Percentiles rank a stretch among this genome's conserved stretches.
phyloP scores from a whole-genome alignment of 2,329 filamentous ascomycete genomes.

The Capronia coronata region DNA sequence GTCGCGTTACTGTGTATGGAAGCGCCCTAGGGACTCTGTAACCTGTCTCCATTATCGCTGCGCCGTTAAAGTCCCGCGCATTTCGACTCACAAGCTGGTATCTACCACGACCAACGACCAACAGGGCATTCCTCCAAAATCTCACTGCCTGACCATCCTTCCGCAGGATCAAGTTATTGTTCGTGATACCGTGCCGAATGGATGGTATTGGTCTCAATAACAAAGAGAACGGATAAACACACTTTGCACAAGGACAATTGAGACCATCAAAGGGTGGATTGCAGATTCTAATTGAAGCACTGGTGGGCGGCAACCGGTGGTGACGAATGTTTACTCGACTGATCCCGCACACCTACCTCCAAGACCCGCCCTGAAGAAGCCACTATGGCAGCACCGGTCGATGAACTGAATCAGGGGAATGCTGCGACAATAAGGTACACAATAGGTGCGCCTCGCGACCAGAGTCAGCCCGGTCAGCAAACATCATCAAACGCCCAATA shows the following conservation, averaged over 20 bases:
- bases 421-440: constrained; percentile 23
- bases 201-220: background rate
- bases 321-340: constrained; percentile 14
- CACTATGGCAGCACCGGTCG: constrained; percentile 21
- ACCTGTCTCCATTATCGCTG: background rate
- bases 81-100: background rate
- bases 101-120: background rate
- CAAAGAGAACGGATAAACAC: constrained; percentile 7
- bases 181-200: constrained; percentile 8
- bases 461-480: constrained; percentile 14
- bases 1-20: constrained; percentile 6
- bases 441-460: constrained; percentile 19
- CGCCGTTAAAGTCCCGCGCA: background rate
- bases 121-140: too few species aligned
- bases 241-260: constrained; percentile 5
- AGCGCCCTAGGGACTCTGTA: background rate
- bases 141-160: constrained; percentile 3
- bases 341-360: constrained; percentile 14
- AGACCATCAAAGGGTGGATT: background rate
- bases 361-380: constrained; percentile 4
- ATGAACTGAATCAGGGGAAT: constrained; percentile 20
- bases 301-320: background rate
- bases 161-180: background rate
- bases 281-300: background rate
- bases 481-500: constrained; percentile 15